These are phyloP conservation scores for Thalia dealbata DNA, from an alignment of 176 grass and related monocot genomes.

Conservation along the genomic window DNA sequence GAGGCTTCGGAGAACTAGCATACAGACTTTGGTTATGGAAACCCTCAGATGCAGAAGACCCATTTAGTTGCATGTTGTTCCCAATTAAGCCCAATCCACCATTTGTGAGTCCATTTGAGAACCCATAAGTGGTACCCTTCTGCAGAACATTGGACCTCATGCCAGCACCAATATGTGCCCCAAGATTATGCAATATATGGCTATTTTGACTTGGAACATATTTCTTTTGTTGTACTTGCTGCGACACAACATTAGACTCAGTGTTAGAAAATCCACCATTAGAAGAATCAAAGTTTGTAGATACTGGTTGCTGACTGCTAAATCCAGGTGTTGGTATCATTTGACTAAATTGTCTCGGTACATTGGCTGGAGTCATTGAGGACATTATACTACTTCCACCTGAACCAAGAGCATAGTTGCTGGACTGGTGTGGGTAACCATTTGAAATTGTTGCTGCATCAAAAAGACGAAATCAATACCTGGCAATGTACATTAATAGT, in stretches of 20 bases:
- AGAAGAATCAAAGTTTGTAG: constrained; percentile 59
- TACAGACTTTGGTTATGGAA: constrained; percentile 54
- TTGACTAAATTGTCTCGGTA: constrained; percentile 61
- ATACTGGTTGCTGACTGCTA: constrained; percentile 46
- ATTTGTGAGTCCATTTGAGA: constrained; percentile 66
- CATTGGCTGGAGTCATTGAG: constrained; percentile 40
- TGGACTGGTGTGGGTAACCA: constrained; percentile 50
- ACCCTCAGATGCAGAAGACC: constrained; percentile 42
- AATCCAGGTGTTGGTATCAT: constrained; percentile 96
- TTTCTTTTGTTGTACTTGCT: constrained; percentile 69
- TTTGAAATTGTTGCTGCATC: constrained; percentile 55
- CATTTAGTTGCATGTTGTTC: constrained; percentile 56
- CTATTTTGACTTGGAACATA: constrained; percentile 50
- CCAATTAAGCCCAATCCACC: constrained; percentile 64
- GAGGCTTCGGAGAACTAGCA: constrained; percentile 61
- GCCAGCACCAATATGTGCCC: constrained; percentile 45
- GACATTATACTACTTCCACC: constrained; percentile 42
- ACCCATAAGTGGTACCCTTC: constrained; percentile 57
- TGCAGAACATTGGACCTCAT: constrained; percentile 60
- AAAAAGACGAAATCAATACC: constrained; percentile 24
- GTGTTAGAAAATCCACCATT: constrained; percentile 76
- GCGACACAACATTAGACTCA: constrained; percentile 42
- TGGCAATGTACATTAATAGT: neutral
- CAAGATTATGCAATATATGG: constrained; percentile 49
- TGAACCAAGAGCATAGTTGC: constrained; percentile 48